phyloP scores from a whole-genome alignment of 169 alveolate genomes.

The Babesia sp. region DNA sequence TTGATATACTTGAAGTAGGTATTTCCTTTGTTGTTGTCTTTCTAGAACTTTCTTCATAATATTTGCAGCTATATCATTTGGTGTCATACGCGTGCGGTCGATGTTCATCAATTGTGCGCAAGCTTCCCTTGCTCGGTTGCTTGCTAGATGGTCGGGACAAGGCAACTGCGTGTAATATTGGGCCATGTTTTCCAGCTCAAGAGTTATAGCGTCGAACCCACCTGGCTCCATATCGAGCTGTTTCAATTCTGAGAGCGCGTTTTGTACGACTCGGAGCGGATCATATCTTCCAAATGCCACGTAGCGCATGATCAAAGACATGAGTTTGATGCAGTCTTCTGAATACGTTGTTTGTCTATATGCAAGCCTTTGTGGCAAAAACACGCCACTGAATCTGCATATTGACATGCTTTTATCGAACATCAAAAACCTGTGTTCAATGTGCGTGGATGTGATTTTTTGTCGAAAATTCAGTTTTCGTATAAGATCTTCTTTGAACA shows the following conservation, averaged over 20 bases:
- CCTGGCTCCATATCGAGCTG: conserved; percentile 46
- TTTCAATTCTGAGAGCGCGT: conserved; percentile 39
- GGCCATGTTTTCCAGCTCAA: conserved; percentile 33
- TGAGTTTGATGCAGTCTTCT: conserved; percentile 67
- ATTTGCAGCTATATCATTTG: conserved; percentile 58
- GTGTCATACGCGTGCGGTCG: conserved; percentile 45
- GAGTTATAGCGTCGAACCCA: conserved; percentile 25
- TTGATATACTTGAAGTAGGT: conserved; percentile 62
- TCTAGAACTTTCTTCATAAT: conserved; percentile 59
- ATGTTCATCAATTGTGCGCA: conserved; percentile 27
- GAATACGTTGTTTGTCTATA: conserved; percentile 72
- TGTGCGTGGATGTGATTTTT: conserved; percentile 18
- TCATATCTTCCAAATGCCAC: conserved; percentile 61
- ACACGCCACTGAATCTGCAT: conserved; percentile 74
- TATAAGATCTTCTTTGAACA: conserved; percentile 57
- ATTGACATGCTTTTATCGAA: conserved; percentile 77
- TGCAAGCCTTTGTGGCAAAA: conserved; percentile 81
- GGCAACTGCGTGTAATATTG: conserved; percentile 18
- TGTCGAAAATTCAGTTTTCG: conserved; percentile 11
- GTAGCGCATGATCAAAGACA: conserved; percentile 68
- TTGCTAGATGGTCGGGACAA: conserved; percentile 38
- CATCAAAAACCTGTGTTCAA: conserved; percentile 70
- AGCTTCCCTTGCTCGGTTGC: conserved; percentile 42
- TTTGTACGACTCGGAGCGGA: conserved; percentile 60
- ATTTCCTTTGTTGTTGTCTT: conserved; percentile 64